Base-by-base conservation (phyloP, 805 yeast species). In the Metschnikowia dekortorum region DNA sequence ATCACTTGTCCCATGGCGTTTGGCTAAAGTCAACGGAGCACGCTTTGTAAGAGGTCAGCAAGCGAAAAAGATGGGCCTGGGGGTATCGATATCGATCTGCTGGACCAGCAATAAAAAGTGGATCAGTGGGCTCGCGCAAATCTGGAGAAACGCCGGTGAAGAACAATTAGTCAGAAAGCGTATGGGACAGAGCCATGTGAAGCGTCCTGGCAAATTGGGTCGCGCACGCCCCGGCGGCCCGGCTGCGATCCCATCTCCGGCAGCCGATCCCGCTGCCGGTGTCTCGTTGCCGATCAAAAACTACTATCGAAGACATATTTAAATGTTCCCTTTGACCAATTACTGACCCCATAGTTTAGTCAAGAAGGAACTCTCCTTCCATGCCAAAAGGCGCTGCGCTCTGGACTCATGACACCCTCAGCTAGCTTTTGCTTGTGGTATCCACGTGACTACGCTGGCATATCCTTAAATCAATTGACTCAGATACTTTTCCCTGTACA, bases 1-100 rank as follows among this genome's bases (percentile, higher is more conserved):
- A 94, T 87, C 34, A 85, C 80, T 73, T 89, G 94, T 31, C 99
- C 98, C 95, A 87, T 87, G 38, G 10, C 35, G 49, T 18, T 29
- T 14, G 39, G 30, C 11, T 35, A 26, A 30, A 30, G 33, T 29
- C 28, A 18, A 34, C 18, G 37, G 10, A 37, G 34, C 43, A 29
- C 32, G 43, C 34, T 39, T 14, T 4, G 26, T 29, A 26, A 11
- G 9, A 22, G 14, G 33, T 6, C 18, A 1, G 14, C 14, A 26
- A 26, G 34, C 44, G 16, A 7, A 14, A 31, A 18, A 31, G 14
- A 37, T 37, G n/a, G 9, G 44, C 44, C 44, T 16, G 14, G n/a
- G 8, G 11, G 8, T 31, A 7, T 7, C 31, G 9, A 22, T 32
- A n/a, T 13, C 28, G 41, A 13, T 42, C 38, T 10, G 34, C 14